Conservation (phyloP, 345 rosid species). For the Hibiscus tridactylites region DNA sequence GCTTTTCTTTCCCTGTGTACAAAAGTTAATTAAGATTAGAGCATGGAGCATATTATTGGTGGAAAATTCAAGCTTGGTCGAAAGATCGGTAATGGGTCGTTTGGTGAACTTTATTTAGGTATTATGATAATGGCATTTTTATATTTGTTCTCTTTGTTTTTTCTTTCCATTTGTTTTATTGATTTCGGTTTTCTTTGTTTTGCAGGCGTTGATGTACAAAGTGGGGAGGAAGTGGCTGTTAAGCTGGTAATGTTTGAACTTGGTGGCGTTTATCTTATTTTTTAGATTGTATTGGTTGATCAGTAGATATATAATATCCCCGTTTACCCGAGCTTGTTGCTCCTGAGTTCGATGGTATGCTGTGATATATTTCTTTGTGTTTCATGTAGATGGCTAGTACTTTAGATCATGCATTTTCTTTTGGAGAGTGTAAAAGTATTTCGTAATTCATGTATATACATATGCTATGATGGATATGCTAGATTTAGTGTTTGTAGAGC, state of each 20-base stretch:
- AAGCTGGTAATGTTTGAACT: constrained; percentile 40
- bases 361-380: not conserved
- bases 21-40: constrained; percentile 13
- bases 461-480: not conserved
- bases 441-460: not conserved
- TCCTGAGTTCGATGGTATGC: not conserved
- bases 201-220: constrained; percentile 59
- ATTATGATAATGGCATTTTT: not conserved
- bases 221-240: constrained; percentile 73
- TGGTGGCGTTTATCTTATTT: not conserved
- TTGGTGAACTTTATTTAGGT: constrained; percentile 90
- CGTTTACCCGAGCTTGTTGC: not conserved
- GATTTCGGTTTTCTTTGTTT: constrained; percentile 3
- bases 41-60: constrained; percentile 61
- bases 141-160: not conserved
- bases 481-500: not conserved
- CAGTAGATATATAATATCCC: not conserved
- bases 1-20: not conserved
- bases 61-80: constrained; percentile 88
- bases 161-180: not conserved
- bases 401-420: not conserved
- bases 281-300: not conserved
- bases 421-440: not conserved
- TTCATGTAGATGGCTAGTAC: not conserved
- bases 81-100: constrained; percentile 95